Evolutionary conservation across 2,329 filamentous ascomycete genomes (phyloP), one percentile per base, ranked within the genome.

Genomic region (Penicillium olsonii): DNA sequence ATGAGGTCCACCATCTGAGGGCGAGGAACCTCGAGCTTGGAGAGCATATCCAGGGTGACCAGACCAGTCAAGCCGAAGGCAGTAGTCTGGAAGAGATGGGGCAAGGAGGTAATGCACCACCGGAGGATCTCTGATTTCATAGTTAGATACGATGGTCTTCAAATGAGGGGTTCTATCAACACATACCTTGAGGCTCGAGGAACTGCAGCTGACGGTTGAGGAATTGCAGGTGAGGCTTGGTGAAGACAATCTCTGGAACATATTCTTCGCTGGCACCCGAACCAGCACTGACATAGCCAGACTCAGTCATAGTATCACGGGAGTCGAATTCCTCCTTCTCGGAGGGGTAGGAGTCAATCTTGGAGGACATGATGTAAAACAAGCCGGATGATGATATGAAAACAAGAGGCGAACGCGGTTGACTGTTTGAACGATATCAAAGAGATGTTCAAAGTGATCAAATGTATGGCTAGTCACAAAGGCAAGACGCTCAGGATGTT

Each of bases 61-160:
- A 94, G 84, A 37, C 90, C 90, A 2, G 88, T 89, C 54, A 92
- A 75, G 45, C 88, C 88, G 67, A 92, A 92, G 48, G 89, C 88
- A 11, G 89, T 92, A 37, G 88, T 90, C 73, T 94, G 89, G 76
- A 84, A 96, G 37, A 97, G 84, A 68, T 87, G 87, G 64, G 94
- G 94, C 64, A 99, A 87, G 62, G 92, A 87, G 62, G 88, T 86
- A 68, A 92, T 88, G 79, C 87, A 90, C 88, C 95, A 96, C 75
- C 85, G 87, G 53, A 99, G 83, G 63, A 97, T 87, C 58, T 96
- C 92, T 81, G 48, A 61, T 43, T 17, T 45, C 55, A 49, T 46
- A 52, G 48, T 58, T 45, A 61, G 53, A 49, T 26, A 18, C 17
- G 42, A 45, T 42, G 38, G 31, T 17, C 31, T 42, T 35, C 15